Percentiles rank a stretch among this genome's conserved stretches.
Conservation (phyloP, 345 rosid species). For the Aethionema arabicum region DNA sequence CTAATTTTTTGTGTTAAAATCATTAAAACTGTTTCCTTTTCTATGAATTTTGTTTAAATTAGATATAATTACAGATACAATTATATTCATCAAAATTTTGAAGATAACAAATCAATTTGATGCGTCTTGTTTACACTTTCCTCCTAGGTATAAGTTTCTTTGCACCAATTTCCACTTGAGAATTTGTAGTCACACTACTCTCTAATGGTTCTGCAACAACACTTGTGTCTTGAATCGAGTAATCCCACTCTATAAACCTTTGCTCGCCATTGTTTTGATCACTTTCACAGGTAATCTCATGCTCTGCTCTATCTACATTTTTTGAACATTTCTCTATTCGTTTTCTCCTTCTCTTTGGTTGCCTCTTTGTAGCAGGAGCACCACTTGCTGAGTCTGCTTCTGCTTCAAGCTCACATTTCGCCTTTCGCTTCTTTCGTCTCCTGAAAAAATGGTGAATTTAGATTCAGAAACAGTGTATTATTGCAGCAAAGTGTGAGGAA, state of each 20-base stretch:
- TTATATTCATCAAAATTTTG: constrained; percentile 4
- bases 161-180: constrained; percentile 18
- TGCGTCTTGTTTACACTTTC: constrained; percentile 34
- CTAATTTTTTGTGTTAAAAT: constrained; percentile 10
- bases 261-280: constrained; percentile 22
- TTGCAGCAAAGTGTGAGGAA: background rate
- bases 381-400: no score
- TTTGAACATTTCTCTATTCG: constrained; percentile 10
- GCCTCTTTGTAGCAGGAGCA: constrained; percentile 23
- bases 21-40: background rate
- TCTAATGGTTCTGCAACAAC: constrained; percentile 24
- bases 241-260: constrained; percentile 19
- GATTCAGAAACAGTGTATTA: constrained; percentile 13
- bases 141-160: constrained; percentile 34
- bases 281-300: constrained; percentile 24
- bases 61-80: constrained; percentile 16
- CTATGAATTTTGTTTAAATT: constrained; percentile 1
- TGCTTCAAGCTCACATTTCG: constrained; percentile 30
- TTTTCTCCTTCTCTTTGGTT: constrained; percentile 32
- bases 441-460: constrained; percentile 19
- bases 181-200: constrained; percentile 14
- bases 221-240: constrained; percentile 16
- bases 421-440: constrained; percentile 37
- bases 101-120: constrained; percentile 25
- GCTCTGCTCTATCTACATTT: constrained; percentile 20